Evolutionary conservation across 2,329 filamentous ascomycete species (phyloP), one percentile per base, ranked within the genome.

Genomic region (Fusarium sp.): DNA sequence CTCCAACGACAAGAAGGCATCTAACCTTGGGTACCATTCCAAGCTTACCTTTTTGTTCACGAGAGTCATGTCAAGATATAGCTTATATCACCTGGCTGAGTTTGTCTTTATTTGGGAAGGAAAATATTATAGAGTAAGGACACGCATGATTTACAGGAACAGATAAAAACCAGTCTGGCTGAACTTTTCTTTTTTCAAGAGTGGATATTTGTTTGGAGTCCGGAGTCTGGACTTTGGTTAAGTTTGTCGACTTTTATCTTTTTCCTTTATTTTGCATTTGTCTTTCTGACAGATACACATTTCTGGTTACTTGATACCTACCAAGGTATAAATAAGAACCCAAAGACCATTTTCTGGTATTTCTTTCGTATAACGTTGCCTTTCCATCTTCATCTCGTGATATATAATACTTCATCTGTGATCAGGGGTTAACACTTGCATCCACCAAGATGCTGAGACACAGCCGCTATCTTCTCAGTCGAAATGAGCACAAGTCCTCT

Each of bases 361-460:
- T 13, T 31, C 11, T 3, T 9, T n/a, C 12, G 11, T 10, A 14
- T 20, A 10, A 3, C n/a, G 12, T 33, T 17, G 7, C 4, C 5
- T 18, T 22, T 7, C 15, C n/a, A 17, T 33, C n/a, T 10, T 33
- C 29, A 14, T 22, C 5, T 33, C 29, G 8, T 22, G 33, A 18
- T 50, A 25, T 35, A 50, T 35, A 35, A 8, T 20, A 25, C 7
- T 35, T 33, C n/a, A 20, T 25, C n/a, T 22, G 3, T 10, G 7
- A 33, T 14, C 17, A 35, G 17, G 2, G 2, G 1, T 12, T 4
- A 35, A 20, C 5, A 25, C 11, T 25, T 8, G 4, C 0, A 5
- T 7, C 6, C 4, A 20, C 47, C 3, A 11, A 20, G 29, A 11
- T 8, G n/a, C 13, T 4, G 4, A 47, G n/a, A 18, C 22, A 27